Conservation (phyloP, 2,329 filamentous ascomycete genomes). For the Exophiala sideris region DNA sequence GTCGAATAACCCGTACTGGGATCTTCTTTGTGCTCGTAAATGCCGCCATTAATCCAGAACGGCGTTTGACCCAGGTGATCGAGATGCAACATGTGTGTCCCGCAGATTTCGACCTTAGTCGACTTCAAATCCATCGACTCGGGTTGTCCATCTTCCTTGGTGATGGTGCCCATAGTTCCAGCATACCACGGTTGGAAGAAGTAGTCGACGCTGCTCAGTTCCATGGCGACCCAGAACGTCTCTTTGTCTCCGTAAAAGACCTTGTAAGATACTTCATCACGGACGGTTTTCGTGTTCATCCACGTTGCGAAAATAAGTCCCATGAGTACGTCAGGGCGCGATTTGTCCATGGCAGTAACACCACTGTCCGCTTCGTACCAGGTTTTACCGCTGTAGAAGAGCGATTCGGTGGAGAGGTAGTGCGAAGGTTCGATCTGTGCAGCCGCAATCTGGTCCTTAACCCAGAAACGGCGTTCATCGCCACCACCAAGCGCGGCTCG, state of each 20-base stretch:
- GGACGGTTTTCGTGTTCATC: conserved; percentile 43
- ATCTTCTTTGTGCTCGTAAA: conserved; percentile 8
- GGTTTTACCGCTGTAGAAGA: conserved; percentile 41
- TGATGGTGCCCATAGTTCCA: conserved; percentile 9
- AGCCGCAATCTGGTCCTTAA: conserved; percentile 30
- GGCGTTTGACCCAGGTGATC: conserved; percentile 4
- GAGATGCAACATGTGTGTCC: conserved; percentile 7
- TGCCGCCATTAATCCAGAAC: conserved; percentile 14
- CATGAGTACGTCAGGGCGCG: conserved; percentile 36
- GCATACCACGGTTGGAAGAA: conserved; percentile 35
- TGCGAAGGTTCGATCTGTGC: conserved; percentile 32
- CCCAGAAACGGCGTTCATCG: conserved; percentile 16
- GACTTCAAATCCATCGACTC: neutral
- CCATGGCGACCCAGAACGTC: conserved; percentile 47
- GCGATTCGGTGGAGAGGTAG: conserved; percentile 33
- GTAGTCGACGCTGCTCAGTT: conserved; percentile 39
- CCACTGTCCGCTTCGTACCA: conserved; percentile 45
- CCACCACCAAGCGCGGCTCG: conserved; percentile 8
- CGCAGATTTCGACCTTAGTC: conserved; percentile 1
- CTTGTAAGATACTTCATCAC: conserved; percentile 41
- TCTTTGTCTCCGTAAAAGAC: conserved; percentile 48
- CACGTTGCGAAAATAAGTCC: conserved; percentile 44
- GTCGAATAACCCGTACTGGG: neutral
- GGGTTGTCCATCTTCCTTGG: neutral
- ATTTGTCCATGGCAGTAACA: conserved; percentile 43